Base-by-base conservation (phyloP, 1,284 basidiomycete genomes). In the Puccinia hordei region DNA sequence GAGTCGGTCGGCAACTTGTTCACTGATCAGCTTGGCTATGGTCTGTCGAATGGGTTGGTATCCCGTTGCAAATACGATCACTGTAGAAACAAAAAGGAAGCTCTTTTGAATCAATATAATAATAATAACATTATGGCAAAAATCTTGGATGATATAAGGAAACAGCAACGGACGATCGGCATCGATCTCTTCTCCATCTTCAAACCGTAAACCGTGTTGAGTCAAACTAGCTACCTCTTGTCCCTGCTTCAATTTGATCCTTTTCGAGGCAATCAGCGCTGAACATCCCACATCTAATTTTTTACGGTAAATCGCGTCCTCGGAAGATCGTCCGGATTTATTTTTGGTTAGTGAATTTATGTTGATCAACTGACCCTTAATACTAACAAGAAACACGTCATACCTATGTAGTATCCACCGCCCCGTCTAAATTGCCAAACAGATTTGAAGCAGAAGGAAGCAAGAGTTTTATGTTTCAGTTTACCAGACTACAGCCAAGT, bases 261-360 rank as follows among this genome's bases (percentile, higher is more conserved):
- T 85, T 41, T 92, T 84, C 81, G 88, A 88, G 35, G 88, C 89
- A 10, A 91, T 91, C 82, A 93, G 88, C 79, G 89, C 88, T 82
- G 93, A 93, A 68, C 87, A 87, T 13, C 92, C 83, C 0, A 89
- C 89, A 9, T 73, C 81, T 81, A 49, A 85, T 88, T 82, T 89
- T 17, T 1, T 44, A 30, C 17, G 35, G n/a, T 0, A 3, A 69
- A 53, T 53, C 46, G 22, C 17, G 38, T 41, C 12, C 38, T 12
- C 38, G 12, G 6, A 41, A 41, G 38, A 4, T 12, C 38, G 12
- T 12, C 38, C 38, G 38, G 6, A 41, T 41, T 41, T 41, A 6
- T 41, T 41, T 41, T 41, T 41, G 38, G 38, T 41, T n/a, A 57
- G 27, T 57, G 27, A 57, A 57, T 30, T 9, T 87, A 88, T 86